These are phyloP conservation scores for Aspergillus carbonarius DNA, from an alignment of 2,329 filamentous ascomycete species.

Conservation along the genomic window DNA sequence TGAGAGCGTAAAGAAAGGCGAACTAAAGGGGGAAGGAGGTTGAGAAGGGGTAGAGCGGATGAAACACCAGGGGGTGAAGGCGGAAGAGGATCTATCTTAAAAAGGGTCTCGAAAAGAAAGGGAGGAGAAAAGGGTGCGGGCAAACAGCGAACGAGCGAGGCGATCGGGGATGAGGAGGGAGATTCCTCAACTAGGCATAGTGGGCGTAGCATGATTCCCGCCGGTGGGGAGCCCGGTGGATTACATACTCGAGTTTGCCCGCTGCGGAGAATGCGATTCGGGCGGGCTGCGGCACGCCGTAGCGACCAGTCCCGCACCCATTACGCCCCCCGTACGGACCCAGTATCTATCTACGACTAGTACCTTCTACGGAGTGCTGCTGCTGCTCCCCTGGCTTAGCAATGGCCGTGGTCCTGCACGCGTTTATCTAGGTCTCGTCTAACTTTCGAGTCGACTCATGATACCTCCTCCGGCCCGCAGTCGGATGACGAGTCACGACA, in stretches of 20 bases:
- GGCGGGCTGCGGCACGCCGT: too few species aligned
- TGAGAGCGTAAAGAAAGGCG: not conserved
- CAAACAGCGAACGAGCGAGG: not conserved
- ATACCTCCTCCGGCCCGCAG: not conserved
- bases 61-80: not conserved
- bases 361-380: not conserved
- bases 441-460: not conserved
- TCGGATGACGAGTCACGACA: not conserved
- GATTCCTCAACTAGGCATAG: not conserved
- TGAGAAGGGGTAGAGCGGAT: not conserved
- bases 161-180: not conserved
- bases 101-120: not conserved
- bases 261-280: not conserved
- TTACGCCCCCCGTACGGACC: too few species aligned
- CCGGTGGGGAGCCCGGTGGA: not conserved
- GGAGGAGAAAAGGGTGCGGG: not conserved
- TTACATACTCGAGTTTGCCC: slow-evolving; percentile 1
- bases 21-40: not conserved
- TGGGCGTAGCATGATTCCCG: slow-evolving; percentile 2
- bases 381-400: not conserved
- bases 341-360: too few species aligned
- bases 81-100: not conserved
- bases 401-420: not conserved
- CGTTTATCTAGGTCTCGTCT: too few species aligned
- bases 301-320: too few species aligned